These are phyloP conservation scores for Diaporthe citrichinensis DNA, from an alignment of 2,329 filamentous ascomycete genomes.

Conservation along the genomic window DNA sequence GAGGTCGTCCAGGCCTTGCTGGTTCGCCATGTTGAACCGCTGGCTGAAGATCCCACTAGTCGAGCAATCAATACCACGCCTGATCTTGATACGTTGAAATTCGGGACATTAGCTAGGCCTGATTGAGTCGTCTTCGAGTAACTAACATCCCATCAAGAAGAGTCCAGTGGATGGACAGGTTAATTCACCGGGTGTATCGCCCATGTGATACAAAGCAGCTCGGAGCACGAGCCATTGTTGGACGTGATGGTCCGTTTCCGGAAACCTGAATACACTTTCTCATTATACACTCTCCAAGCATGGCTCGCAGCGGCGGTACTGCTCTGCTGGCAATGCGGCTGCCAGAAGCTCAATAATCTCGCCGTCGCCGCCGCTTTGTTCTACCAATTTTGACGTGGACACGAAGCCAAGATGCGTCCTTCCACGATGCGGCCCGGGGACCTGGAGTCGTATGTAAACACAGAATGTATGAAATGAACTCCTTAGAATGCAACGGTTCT, in stretches of 20 bases:
- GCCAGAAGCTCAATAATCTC: not conserved
- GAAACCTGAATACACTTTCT: not conserved
- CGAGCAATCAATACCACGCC: not conserved
- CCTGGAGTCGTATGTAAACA: not conserved
- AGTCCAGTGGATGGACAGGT: not conserved
- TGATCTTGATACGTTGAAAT: not conserved
- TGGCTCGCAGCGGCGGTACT: not conserved
- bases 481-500: too few species aligned
- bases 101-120: not conserved
- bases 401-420: not conserved
- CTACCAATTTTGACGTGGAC: too few species aligned
- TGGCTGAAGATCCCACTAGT: not conserved
- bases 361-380: not conserved
- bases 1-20: not conserved
- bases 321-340: not conserved
- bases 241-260: not conserved
- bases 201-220: not conserved
- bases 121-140: not conserved
- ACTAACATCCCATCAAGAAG: not conserved
- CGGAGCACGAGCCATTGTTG: not conserved
- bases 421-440: not conserved
- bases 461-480: too few species aligned
- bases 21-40: constrained; percentile 12
- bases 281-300: not conserved
- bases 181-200: too few species aligned